A percentile compares a stretch with the other conserved stretches of the same genome.
Evolutionary conservation across 169 alveolate genomes (phyloP).

Genomic region (Fabrea salina): DNA sequence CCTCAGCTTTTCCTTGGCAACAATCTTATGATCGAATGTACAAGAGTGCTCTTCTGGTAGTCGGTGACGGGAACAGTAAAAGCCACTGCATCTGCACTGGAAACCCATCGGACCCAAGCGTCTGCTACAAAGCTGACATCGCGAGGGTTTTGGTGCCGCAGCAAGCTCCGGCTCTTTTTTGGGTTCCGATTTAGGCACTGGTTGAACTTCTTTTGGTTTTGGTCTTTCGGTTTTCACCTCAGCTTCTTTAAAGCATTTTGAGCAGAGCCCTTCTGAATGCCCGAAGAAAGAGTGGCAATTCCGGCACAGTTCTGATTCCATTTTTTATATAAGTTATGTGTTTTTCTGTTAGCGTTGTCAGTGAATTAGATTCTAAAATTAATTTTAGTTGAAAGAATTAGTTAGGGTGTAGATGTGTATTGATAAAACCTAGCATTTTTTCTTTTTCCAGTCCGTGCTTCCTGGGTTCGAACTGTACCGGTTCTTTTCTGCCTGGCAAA

Average conservation of each 20-base stretch:
- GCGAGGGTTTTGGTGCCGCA: not conserved
- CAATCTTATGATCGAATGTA: not conserved
- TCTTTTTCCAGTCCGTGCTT: conserved; percentile 12
- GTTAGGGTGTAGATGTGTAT: conserved; percentile 6
- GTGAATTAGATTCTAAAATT: no score
- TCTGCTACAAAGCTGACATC: conserved; percentile 18
- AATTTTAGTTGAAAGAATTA: no score
- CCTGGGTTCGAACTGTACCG: conserved; percentile 4
- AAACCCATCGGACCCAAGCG: conserved; percentile 9
- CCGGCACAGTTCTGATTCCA: conserved; percentile 7
- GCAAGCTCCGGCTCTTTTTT: not conserved
- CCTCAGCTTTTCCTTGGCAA: not conserved
- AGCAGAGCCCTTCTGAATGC: conserved; percentile 22
- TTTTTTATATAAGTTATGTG: no score
- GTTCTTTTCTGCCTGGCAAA: conserved; percentile 13
- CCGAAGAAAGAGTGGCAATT: conserved; percentile 23
- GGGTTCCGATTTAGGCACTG: not conserved
- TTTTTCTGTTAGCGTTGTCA: no score
- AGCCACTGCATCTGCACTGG: conserved; percentile 10
- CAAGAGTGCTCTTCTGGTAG: conserved; percentile 30
- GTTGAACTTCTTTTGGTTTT: not conserved
- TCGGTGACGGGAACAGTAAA: conserved; percentile 27
- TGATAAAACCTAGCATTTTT: not conserved
- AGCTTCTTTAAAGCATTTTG: not conserved
- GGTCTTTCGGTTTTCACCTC: not conserved